A percentile compares a stretch with the other conserved stretches of the same genome.
These are phyloP conservation scores for Paxillus ammoniavirescens DNA, from an alignment of 768 basidiomycete genomes.

Conservation along the genomic window DNA sequence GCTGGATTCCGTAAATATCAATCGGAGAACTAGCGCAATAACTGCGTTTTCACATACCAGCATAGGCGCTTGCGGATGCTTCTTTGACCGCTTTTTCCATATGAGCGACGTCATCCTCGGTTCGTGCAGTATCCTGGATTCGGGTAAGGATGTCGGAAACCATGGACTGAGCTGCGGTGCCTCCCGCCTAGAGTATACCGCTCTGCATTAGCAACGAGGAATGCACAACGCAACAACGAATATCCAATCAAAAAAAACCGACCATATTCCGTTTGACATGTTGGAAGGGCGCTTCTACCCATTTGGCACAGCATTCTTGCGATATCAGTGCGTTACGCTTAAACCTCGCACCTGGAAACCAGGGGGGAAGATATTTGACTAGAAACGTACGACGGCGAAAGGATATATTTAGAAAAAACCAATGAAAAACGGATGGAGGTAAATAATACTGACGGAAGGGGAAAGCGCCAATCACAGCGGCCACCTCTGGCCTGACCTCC, in stretches of 20 bases:
- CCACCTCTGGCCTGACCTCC: constrained; percentile 8
- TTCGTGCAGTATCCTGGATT: background rate
- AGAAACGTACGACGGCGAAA: background rate
- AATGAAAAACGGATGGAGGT: background rate
- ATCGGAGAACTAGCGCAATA: background rate
- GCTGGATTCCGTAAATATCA: background rate
- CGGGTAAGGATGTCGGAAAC: constrained; percentile 9
- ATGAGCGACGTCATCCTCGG: background rate
- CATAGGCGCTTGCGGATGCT: constrained; percentile 8
- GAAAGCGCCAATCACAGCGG: constrained; percentile 6
- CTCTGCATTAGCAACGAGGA: background rate
- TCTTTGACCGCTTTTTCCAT: constrained; percentile 4
- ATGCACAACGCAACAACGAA: background rate
- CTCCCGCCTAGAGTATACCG: constrained; percentile 2
- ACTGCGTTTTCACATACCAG: constrained; percentile 4
- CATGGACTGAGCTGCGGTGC: constrained; percentile 11
- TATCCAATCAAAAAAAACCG: background rate
- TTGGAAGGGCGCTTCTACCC: constrained; percentile 11
- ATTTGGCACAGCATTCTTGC: background rate
- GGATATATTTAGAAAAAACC: background rate
- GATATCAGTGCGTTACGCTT: constrained; percentile 3
- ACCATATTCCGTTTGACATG: constrained; percentile 11
- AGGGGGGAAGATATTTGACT: constrained; percentile 7
- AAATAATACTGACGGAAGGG: constrained; percentile 6
- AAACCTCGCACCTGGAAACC: constrained; percentile 11